Conservation (phyloP, 2,329 filamentous ascomycete genomes). For the Pseudogymnoascus sp. region DNA sequence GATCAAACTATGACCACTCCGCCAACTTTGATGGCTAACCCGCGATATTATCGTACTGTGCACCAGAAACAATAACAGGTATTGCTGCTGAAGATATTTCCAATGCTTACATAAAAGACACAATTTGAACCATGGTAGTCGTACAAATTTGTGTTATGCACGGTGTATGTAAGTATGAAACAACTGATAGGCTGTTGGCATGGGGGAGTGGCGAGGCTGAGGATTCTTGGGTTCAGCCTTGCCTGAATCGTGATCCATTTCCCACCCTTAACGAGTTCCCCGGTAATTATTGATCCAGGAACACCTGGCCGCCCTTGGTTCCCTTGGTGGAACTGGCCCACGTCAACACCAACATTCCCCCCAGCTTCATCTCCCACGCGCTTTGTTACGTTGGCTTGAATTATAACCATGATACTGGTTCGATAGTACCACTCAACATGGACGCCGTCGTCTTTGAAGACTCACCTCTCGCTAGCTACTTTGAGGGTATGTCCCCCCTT, state of each 20-base stretch:
- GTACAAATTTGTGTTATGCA: neutral
- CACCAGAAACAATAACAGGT: neutral
- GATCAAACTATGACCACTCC: neutral
- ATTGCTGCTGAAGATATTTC: neutral
- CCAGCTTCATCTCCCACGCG: neutral
- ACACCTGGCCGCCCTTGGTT: constrained; percentile 5
- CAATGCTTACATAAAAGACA: neutral
- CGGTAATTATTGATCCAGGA: constrained; percentile 1
- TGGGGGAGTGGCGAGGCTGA: neutral
- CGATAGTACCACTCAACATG: constrained; percentile 44
- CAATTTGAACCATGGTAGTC: neutral
- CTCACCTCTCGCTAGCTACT: constrained; percentile 80
- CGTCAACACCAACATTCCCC: constrained; percentile 8
- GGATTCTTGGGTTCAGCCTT: neutral
- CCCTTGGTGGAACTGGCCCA: neutral
- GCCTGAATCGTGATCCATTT: constrained; percentile 4
- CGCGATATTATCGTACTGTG: neutral
- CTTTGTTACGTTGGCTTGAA: neutral
- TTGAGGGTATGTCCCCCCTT: constrained; percentile 61
- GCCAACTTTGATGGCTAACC: neutral
- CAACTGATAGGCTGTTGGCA: neutral
- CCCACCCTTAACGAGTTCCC: constrained; percentile 3
- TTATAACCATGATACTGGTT: constrained; percentile 11
- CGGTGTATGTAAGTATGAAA: neutral
- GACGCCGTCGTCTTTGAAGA: constrained; percentile 82